Conservation (phyloP, 2,329 filamentous ascomycete genomes). For the Periconia digitata region DNA sequence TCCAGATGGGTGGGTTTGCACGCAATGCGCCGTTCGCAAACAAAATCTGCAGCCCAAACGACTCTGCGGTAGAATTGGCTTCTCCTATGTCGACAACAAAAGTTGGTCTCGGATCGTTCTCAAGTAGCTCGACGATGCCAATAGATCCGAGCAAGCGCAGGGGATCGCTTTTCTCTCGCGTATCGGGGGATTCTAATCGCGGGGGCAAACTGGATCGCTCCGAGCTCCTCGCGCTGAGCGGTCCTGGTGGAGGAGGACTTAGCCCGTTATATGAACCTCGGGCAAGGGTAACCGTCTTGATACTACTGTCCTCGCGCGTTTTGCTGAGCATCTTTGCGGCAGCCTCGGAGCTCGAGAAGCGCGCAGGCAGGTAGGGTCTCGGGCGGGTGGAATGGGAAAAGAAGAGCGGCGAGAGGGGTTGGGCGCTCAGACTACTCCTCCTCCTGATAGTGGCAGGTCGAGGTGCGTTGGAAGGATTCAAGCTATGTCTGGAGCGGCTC, state of each 20-base stretch:
- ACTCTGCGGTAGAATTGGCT: slow-evolving; percentile 55
- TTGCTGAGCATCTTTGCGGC: slow-evolving; percentile 61
- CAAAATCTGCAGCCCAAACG: slow-evolving; percentile 57
- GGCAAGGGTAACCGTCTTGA: slow-evolving; percentile 56
- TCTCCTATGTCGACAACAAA: slow-evolving; percentile 72
- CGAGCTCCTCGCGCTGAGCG: slow-evolving; percentile 57
- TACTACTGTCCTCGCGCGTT: slow-evolving; percentile 51
- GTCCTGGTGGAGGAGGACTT: slow-evolving; percentile 45
- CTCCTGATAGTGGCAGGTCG: slow-evolving; percentile 6
- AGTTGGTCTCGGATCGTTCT: slow-evolving; percentile 74
- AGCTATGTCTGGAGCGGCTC: slow-evolving; percentile 29
- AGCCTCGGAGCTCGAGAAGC: slow-evolving; percentile 60
- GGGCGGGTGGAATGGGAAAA: slow-evolving; percentile 50
- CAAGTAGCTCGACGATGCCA: slow-evolving; percentile 71
- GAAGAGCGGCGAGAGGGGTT: slow-evolving; percentile 55
- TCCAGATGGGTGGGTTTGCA: slow-evolving; percentile 56
- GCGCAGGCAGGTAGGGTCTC: slow-evolving; percentile 51
- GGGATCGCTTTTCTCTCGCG: slow-evolving; percentile 50
- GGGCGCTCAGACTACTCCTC: slow-evolving; percentile 18
- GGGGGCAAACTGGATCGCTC: slow-evolving; percentile 56
- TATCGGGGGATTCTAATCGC: slow-evolving; percentile 55
- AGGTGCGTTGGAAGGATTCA: slow-evolving; percentile 36
- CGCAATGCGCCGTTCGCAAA: slow-evolving; percentile 71
- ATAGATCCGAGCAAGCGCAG: slow-evolving; percentile 63
- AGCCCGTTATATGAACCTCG: slow-evolving; percentile 47